Evolutionary conservation across 495 filamentous ascomycete genomes (phyloP).

Genomic region (Xylaria scruposa): DNA sequence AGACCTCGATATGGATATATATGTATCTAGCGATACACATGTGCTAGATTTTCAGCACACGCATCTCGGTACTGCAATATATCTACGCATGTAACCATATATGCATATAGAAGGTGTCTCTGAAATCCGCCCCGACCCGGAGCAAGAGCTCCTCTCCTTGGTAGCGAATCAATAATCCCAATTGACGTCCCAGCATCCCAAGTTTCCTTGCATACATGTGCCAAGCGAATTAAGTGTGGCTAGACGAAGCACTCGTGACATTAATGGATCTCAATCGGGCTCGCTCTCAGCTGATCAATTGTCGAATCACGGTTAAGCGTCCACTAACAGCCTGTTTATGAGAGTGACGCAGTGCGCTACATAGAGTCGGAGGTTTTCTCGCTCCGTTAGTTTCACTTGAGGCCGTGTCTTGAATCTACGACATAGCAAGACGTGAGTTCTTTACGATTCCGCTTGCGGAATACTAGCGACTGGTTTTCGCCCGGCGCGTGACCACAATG

Average conservation of each 20-base stretch:
- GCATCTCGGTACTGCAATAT: too few relatives aligned
- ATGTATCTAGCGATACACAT: too few relatives aligned
- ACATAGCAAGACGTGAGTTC: not conserved
- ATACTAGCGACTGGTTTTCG: not conserved
- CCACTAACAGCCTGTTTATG: not conserved
- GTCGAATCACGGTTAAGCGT: slow-evolving; percentile 7
- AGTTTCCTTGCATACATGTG: not conserved
- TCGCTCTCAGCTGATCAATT: slow-evolving; percentile 9
- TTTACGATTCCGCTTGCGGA: not conserved
- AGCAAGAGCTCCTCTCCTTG: slow-evolving; percentile 7
- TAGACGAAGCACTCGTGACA: slow-evolving; percentile 3
- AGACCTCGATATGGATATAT: too few relatives aligned
- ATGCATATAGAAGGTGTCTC: too few relatives aligned
- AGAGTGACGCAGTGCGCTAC: not conserved
- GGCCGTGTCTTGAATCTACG: not conserved
- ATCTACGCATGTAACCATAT: too few relatives aligned
- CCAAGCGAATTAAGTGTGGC: not conserved
- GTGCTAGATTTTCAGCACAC: too few relatives aligned
- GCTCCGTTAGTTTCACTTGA: not conserved
- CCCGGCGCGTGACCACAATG: slow-evolving; percentile 15
- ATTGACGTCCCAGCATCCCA: not conserved
- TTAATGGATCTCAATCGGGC: not conserved
- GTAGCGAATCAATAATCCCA: slow-evolving; percentile 8
- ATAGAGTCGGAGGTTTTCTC: not conserved
- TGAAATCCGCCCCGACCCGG: not conserved